Evolutionary conservation across 257 asterid genomes (phyloP), one percentile per base, ranked within the genome.

Genomic region (Handroanthus guayacan): DNA sequence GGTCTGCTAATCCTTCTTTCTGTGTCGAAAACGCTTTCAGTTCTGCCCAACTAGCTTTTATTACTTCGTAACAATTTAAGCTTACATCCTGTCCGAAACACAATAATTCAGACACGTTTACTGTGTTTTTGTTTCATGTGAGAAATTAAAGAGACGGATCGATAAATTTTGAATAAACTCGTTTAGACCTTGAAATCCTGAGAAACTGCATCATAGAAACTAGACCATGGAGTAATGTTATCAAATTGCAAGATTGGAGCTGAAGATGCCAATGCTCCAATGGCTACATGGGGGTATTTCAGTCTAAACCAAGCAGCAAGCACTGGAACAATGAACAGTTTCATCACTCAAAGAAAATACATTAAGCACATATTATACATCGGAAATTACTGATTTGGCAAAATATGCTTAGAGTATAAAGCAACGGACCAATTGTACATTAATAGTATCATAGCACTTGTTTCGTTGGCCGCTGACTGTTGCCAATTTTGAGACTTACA

Each of bases 241-340:
- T 92, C 96, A 80, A 92, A 89, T 75, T 92, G 94, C 88, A 92
- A 64, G 47, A 92, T 88, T 36, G 97, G 97, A 45, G 97, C 94
- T 68, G 97, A 92, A 73, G 97, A 89, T 75, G 97, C 96, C 86
- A 92, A 78, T 63, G 97, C 96, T 79, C 96, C 97, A 73, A 92
- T 87, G 5, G 96, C 90, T 54, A 78, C 55, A 34, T 92, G 96
- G 5, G 97, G 96, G 55, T 92, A 92, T 74, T 92, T 92, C 9
- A 92, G 83, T 83, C 97, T 89, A 84, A 92, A 92, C 97, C 97
- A 91, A 72, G 96, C 89, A 64, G 96, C 92, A 70, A 91, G 76
- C 97, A 91, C 97, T 91, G 81, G 6, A 80, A 75, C 36, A n/a
- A 41, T 20, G 11, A 71, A 62, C 11, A 76, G 5, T 41, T n/a